Evolutionary conservation across 148 eudicot species (phyloP).

Genomic region (Rhododendron williamsianum): DNA sequence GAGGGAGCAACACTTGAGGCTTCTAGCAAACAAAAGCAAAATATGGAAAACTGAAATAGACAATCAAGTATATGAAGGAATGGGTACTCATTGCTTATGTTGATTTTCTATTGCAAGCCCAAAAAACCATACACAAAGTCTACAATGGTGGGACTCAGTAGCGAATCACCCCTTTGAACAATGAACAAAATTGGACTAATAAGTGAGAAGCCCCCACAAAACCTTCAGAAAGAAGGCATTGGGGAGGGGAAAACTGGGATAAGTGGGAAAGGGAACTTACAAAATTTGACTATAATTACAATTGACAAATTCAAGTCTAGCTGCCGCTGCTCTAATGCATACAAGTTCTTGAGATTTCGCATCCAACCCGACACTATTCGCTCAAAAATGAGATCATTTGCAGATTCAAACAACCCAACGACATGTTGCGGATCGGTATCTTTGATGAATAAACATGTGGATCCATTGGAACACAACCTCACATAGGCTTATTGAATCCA

Average conservation of each 20-base stretch:
- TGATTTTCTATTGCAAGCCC: slow-evolving; percentile 10
- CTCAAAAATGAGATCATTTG: background rate
- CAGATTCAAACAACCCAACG: background rate
- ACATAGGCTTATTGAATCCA: slow-evolving; percentile 1
- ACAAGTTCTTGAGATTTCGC: background rate
- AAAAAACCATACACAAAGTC: slow-evolving; percentile 1
- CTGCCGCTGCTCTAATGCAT: background rate
- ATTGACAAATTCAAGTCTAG: background rate
- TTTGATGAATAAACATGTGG: background rate
- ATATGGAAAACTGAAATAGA: background rate
- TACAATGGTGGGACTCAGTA: slow-evolving; percentile 15
- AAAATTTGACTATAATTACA: background rate
- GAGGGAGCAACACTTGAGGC: background rate
- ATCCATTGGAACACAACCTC: background rate
- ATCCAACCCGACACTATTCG: slow-evolving; percentile 1
- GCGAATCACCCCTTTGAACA: slow-evolving; percentile 14
- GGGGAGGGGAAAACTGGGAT: background rate
- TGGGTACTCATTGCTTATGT: background rate
- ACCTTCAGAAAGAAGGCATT: background rate
- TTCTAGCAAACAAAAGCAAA: background rate
- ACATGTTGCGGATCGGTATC: background rate
- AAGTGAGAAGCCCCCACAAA: background rate
- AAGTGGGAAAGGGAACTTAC: background rate
- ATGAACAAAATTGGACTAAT: slow-evolving; percentile 11
- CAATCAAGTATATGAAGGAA: background rate